These are phyloP conservation scores for Ogataea paradorogensis DNA, from an alignment of 805 yeast genomes.

Conservation along the genomic window DNA sequence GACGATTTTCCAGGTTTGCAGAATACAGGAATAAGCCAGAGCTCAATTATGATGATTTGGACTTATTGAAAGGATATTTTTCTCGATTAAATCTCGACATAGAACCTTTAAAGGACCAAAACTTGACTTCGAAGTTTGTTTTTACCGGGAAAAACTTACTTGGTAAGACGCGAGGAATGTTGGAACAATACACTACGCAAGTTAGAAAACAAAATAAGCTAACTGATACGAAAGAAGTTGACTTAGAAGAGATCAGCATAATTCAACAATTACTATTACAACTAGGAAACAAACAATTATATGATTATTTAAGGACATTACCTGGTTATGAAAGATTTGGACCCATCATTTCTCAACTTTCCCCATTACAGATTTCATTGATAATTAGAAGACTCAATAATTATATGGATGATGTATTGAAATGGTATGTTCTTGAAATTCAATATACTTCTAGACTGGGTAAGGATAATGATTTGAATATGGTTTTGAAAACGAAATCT, in stretches of 20 bases:
- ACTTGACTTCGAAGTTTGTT: neutral
- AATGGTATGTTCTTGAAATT: slow-evolving; percentile 17
- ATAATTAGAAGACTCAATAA: slow-evolving; percentile 17
- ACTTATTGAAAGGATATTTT: slow-evolving; percentile 1
- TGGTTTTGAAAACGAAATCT: slow-evolving; percentile 6
- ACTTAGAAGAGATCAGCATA: slow-evolving; percentile 6
- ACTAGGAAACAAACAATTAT: slow-evolving; percentile 12
- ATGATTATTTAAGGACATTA: slow-evolving; percentile 4
- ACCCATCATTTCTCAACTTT: slow-evolving; percentile 3
- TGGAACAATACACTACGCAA: neutral
- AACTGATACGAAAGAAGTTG: neutral
- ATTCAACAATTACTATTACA: slow-evolving; percentile 14
- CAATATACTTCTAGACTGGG: slow-evolving; percentile 21
- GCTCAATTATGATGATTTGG: slow-evolving; percentile 4
- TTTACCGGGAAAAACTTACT: slow-evolving; percentile 14
- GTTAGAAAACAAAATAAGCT: neutral
- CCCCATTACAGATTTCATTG: slow-evolving; percentile 19
- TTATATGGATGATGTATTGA: slow-evolving; percentile 10
- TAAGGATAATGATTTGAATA: slow-evolving; percentile 13
- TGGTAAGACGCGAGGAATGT: slow-evolving; percentile 1
- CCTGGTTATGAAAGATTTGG: neutral
- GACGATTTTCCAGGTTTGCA: neutral
- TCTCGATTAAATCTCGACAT: slow-evolving; percentile 1
- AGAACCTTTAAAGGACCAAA: neutral
- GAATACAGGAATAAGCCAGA: neutral